A percentile compares a stretch with the other conserved stretches of the same genome.
Evolutionary conservation across 1,139 yeast genomes (phyloP).

Genomic region (Scheffersomyces segobiensis): DNA sequence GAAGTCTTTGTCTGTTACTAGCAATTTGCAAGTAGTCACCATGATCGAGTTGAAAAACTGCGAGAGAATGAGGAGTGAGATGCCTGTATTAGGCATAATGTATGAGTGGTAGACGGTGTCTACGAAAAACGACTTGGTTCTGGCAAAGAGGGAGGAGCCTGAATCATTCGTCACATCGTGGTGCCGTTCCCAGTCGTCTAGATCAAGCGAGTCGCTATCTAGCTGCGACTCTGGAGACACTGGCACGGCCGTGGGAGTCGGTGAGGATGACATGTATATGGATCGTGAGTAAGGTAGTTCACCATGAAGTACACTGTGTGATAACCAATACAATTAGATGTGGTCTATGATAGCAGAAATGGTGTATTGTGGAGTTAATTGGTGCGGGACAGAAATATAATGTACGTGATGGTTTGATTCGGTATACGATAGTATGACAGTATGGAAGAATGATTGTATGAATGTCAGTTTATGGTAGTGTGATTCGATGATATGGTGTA

Average conservation of each 20-base stretch:
- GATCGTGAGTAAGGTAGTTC: no score
- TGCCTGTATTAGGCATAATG: slow-evolving; percentile 33
- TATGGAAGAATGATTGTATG: not conserved
- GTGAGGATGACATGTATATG: not conserved
- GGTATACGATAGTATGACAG: not conserved
- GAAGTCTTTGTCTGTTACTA: slow-evolving; percentile 62
- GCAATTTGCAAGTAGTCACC: slow-evolving; percentile 71
- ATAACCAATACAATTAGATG: no score
- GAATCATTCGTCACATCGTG: not conserved
- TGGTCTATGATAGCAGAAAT: not conserved
- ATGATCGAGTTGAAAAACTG: slow-evolving; percentile 76
- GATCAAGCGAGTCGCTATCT: not conserved
- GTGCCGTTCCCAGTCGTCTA: not conserved
- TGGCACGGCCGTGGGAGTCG: not conserved
- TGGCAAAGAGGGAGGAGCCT: not conserved
- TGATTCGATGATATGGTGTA: not conserved
- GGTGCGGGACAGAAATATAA: not conserved
- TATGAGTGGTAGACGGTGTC: slow-evolving; percentile 6
- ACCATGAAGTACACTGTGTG: no score
- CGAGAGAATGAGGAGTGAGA: slow-evolving; percentile 47
- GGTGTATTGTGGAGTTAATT: not conserved
- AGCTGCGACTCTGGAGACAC: not conserved
- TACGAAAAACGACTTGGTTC: not conserved
- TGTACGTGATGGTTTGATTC: not conserved
- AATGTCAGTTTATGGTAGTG: no score